Evolutionary conservation across 139 green algal species (phyloP), one percentile per base, ranked within the genome.

Genomic region (Dunaliella primolecta): DNA sequence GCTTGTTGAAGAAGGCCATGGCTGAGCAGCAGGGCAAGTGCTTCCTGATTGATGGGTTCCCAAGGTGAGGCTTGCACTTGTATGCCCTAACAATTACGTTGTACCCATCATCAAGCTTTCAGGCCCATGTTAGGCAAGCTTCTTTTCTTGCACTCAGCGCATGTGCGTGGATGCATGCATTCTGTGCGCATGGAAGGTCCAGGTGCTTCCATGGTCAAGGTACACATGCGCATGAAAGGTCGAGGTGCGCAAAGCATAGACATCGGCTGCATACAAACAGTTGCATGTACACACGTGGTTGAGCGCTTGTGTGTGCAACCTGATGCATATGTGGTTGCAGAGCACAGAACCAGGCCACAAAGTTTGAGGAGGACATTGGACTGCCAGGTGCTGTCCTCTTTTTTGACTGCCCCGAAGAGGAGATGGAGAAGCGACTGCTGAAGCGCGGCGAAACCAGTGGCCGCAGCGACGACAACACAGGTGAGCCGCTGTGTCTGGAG

Each of bases 41-140:
- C 79, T 98, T 98, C 88, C 91, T 98, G 23, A 96, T 98, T 80
- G 96, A 98, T 83, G 96, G 96, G 82, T 98, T 98, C 92, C 95
- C 96, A 11, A 91, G 80, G 80, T 84, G 55, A 56, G 55, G 1
- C 7, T 70, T 37, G 33, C 30, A 23, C 46, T 64, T 64, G 46
- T 64, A 7, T 64, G 30, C 27, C 71, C 20, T 23, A 72, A 72
- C 56, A 72, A 29, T 20, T 29, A 29, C 56, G 20, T 72, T n/a
- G n/a, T n/a, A n/a, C n/a, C n/a, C n/a, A n/a, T n/a, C n/a, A n/a
- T n/a, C n/a, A n/a, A n/a, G n/a, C n/a, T n/a, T n/a, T n/a, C n/a
- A n/a, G n/a, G n/a, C n/a, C n/a, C n/a, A n/a, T n/a, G n/a, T n/a
- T n/a, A n/a, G n/a, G n/a, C n/a, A n/a, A n/a, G n/a, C n/a, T n/a